These are phyloP conservation scores for Lipomyces chichibuensis DNA, from an alignment of 805 yeast genomes.

Conservation along the genomic window DNA sequence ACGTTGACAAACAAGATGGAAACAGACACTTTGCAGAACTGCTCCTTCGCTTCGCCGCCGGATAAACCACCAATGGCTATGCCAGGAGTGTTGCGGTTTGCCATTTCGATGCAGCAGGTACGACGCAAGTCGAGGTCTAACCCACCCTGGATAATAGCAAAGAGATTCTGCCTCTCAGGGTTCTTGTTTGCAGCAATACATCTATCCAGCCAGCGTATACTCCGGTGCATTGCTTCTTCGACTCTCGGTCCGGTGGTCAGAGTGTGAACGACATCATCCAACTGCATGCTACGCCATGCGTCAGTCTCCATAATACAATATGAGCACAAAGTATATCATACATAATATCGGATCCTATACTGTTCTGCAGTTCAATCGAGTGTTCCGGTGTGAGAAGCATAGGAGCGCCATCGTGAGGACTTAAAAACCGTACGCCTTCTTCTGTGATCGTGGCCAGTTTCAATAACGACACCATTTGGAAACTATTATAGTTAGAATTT, in stretches of 20 bases:
- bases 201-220: conserved; percentile 51
- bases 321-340: background rate
- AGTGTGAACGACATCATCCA: conserved; percentile 52
- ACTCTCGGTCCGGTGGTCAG: conserved; percentile 51
- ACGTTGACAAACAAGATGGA: background rate
- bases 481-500: conserved; percentile 30
- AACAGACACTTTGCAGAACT: conserved; percentile 46
- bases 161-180: conserved; percentile 50
- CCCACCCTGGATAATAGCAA: conserved; percentile 53
- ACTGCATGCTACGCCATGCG: conserved; percentile 45
- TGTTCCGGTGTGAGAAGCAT: conserved; percentile 54
- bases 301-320: background rate
- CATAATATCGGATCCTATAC: conserved; percentile 52
- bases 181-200: conserved; percentile 51
- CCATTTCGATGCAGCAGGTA: conserved; percentile 50
- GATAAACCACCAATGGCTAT: conserved; percentile 54
- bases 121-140: conserved; percentile 47
- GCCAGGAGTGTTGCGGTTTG: conserved; percentile 51
- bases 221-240: conserved; percentile 51
- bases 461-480: conserved; percentile 52
- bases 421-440: conserved; percentile 51
- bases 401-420: conserved; percentile 53
- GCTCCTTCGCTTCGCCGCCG: conserved; percentile 51
- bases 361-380: conserved; percentile 51
- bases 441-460: conserved; percentile 53